Conservation (phyloP, 176 grass and related monocot genomes). For the Oryza nivara region DNA sequence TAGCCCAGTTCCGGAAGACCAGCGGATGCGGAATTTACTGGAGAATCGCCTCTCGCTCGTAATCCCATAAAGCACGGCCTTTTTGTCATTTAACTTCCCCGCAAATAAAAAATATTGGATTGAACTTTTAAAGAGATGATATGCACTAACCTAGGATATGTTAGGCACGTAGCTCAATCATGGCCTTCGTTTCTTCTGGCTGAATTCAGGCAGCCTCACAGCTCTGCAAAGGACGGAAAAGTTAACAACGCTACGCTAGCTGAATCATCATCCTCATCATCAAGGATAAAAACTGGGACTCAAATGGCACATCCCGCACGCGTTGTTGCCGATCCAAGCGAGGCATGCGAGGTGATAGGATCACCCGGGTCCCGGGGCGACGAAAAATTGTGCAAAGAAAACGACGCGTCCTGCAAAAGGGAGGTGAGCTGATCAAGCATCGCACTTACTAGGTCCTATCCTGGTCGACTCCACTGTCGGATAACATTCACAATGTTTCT, state of each 20-base stretch:
- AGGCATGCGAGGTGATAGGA: not conserved
- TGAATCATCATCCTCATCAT: not conserved
- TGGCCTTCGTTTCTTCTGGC: not conserved
- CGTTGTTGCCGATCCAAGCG: not conserved
- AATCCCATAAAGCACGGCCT: not conserved
- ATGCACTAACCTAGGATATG: not conserved
- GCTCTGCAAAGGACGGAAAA: not conserved
- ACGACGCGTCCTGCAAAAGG: not conserved
- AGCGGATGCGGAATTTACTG: not conserved
- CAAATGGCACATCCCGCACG: not conserved
- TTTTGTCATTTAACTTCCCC: constrained; percentile 19
- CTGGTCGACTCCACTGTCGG: not conserved
- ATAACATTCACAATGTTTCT: not conserved
- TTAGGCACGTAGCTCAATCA: constrained; percentile 8
- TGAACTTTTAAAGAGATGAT: not conserved
- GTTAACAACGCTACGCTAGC: not conserved
- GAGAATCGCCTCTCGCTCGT: not conserved
- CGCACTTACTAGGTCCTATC: not conserved
- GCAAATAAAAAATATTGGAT: constrained; percentile 9
- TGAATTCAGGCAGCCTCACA: not conserved
- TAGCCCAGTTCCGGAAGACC: not conserved
- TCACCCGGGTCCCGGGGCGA: too few species aligned
- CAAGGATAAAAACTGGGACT: not conserved
- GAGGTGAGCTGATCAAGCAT: constrained; percentile 18
- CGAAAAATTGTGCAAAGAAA: constrained; percentile 11